Evolutionary conservation across 305 asterid genomes (phyloP), one percentile per base, ranked within the genome.

Genomic region (Fraxinus baroniana): DNA sequence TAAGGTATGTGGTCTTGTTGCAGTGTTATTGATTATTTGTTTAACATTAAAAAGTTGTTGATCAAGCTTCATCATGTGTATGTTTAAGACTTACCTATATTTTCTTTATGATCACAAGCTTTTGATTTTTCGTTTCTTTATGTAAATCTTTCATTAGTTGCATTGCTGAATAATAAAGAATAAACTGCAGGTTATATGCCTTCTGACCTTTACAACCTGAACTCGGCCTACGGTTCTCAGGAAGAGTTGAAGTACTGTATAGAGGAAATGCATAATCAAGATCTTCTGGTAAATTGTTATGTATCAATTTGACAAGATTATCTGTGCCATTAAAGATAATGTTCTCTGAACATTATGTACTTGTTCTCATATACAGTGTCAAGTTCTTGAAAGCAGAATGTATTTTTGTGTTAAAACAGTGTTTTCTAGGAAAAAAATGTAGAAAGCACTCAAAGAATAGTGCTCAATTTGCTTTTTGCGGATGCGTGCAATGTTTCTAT

Each of bases 191-290:
- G 91, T 79, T 88, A 88, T 84, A 86, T 88, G 91, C 91, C 91
- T 78, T 86, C 88, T 70, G 91, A 88, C 81, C 86, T 88, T 70
- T 88, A 88, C 86, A 88, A 88, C 87, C 85, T 88, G 84, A 88
- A 86, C 82, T 86, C 91, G 62, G 88, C 87, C 36, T 87, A 83
- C 79, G 90, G 90, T 71, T 78, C 88, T 6, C 84, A 36, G 84
- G 90, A 87, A 71, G 88, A 87, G 84, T 83, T 87, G 73, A 87
- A 83, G 76, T 2, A 74, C 74, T 87, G 91, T 81, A 83, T 84
- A 74, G 85, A 80, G 79, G 86, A 80, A 79, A 83, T 87, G 86
- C 88, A 86, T 74, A 79, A 83, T 68, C 89, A 86, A 35, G 83
- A 83, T 80, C 85, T 86, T 44, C 81, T 86, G 89, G 88, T 86